Evolutionary conservation across 2,329 filamentous ascomycete genomes (phyloP).

Genomic region (Fusarium albidum): DNA sequence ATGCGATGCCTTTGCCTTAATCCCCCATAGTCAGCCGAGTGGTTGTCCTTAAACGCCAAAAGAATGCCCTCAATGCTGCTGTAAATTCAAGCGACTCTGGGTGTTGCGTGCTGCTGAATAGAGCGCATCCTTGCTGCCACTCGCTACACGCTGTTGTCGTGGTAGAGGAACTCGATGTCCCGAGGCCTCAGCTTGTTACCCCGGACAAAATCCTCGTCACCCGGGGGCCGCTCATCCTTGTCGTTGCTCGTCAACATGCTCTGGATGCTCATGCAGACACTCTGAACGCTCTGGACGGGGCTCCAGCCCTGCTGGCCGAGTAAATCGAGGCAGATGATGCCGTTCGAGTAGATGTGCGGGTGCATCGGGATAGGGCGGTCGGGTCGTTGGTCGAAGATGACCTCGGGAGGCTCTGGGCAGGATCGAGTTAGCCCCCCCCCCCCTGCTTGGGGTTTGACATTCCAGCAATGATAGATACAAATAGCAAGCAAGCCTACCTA

Average conservation of each 20-base stretch:
- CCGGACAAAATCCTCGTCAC: constrained; percentile 88
- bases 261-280: constrained; percentile 95
- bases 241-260: constrained; percentile 98
- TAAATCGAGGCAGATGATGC: constrained; percentile 96
- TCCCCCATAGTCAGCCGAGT: constrained; percentile 15
- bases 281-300: constrained; percentile 96
- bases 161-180: constrained; percentile 93
- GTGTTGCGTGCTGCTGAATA: constrained; percentile 1
- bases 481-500: constrained; percentile 75
- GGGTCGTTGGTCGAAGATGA: constrained; percentile 78
- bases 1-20: constrained; percentile 17
- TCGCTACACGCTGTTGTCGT: constrained; percentile 79
- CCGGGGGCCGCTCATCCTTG: constrained; percentile 88
- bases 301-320: constrained; percentile 91
- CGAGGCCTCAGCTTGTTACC: constrained; percentile 80
- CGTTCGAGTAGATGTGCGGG: constrained; percentile 97
- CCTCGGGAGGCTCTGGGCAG: constrained; percentile 85
- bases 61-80: constrained; percentile 24
- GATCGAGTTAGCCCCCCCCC: constrained; percentile 11
- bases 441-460: not conserved
- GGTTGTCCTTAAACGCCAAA: constrained; percentile 32
- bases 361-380: constrained; percentile 85
- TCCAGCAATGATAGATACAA: not conserved
- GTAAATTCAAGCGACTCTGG: constrained; percentile 12
- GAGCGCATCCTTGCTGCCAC: not conserved